A percentile compares a stretch with the other conserved stretches of the same genome.
phyloP scores from a whole-genome alignment of 352 stramenopile genomes.

The Pythium dissotocum region DNA sequence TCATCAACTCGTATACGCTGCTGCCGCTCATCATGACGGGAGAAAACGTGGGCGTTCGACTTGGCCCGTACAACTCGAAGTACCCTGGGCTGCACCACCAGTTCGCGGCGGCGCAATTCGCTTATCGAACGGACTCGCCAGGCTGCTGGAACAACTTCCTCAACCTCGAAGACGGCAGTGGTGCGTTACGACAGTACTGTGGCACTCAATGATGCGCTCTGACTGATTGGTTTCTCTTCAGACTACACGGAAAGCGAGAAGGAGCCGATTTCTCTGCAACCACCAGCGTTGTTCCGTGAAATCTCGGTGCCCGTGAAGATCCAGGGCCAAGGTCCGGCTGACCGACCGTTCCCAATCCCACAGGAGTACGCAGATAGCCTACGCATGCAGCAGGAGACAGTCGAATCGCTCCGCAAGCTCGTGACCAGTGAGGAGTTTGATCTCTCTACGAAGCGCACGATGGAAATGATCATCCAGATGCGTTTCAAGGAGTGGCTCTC shows the following conservation, averaged over 20 bases:
- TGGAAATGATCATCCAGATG: slow-evolving; percentile 82
- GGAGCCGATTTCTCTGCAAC: slow-evolving; percentile 55
- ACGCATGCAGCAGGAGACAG: slow-evolving; percentile 67
- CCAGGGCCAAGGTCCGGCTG: slow-evolving; percentile 32
- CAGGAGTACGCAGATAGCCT: slow-evolving; percentile 67
- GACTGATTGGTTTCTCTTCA: background rate
- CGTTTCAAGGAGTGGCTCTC: slow-evolving; percentile 90
- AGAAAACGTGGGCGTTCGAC: slow-evolving; percentile 93
- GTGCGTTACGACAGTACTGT: slow-evolving; percentile 20
- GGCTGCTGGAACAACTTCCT: slow-evolving; percentile 71
- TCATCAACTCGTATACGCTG: slow-evolving; percentile 92
- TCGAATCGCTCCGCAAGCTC: slow-evolving; percentile 69
- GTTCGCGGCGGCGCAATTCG: slow-evolving; percentile 48
- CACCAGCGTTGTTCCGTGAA: slow-evolving; percentile 60
- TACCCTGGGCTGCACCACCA: slow-evolving; percentile 90
- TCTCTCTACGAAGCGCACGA: slow-evolving; percentile 68
- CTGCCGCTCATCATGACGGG: slow-evolving; percentile 91
- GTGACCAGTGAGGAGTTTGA: slow-evolving; percentile 85
- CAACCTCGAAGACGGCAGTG: slow-evolving; percentile 69
- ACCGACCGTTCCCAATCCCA: slow-evolving; percentile 82
- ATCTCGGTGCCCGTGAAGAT: slow-evolving; percentile 74
- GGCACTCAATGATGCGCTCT: background rate
- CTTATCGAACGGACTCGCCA: slow-evolving; percentile 43
- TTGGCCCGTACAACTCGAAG: slow-evolving; percentile 96
- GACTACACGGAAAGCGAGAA: slow-evolving; percentile 45